Base-by-base conservation (phyloP, 1,284 basidiomycete species). In the Fomitopsis pinicola region DNA sequence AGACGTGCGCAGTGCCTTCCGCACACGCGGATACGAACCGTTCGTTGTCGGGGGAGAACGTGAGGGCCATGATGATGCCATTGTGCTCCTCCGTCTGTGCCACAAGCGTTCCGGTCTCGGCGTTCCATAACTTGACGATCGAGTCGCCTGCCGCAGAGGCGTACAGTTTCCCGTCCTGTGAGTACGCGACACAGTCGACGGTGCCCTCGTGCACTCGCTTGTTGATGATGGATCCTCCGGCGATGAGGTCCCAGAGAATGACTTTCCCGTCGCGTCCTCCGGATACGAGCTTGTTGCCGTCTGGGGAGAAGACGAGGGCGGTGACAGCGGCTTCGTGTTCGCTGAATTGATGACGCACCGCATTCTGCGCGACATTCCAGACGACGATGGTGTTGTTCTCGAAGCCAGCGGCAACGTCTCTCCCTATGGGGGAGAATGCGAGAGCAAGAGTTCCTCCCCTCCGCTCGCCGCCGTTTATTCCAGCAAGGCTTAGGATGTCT, bases 371-470 rank as follows among this genome's bases (percentile, higher is more conserved):
- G 14, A 60, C 59, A 55, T 65, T 59, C 72, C 71, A 73, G 40
- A 72, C 57, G 33, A 67, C 60, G 36, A 72, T 57, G 7, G 66
- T 66, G 26, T 42, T 57, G 62, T 71, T 70, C 6, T 61, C 58
- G 8, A 70, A 71, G 2, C 65, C 70, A 26, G 52, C 52, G 19
- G 56, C 50, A 30, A 56, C 42, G 30, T 56, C 30, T 15, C 55
- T 17, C 7, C 55, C 55, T 3, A 19, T 19, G 8, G 55, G 55
- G 22, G 55, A 56, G 28, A 26, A 56, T 1, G 28, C 55, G 36
- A 56, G 55, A 19, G 55, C 55, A 15, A 5, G 44, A 14, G 28
- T 56, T 8, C 55, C 55, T n/a, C 55, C 55, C 22, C 55, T 56
- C 17, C 42, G 40, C 28, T 56, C 55, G 42, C 30, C 36, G 3